A percentile compares a stretch with the other conserved stretches of the same genome.
Evolutionary conservation across 305 asterid species (phyloP).

Genomic region (Solanum hybrid): DNA sequence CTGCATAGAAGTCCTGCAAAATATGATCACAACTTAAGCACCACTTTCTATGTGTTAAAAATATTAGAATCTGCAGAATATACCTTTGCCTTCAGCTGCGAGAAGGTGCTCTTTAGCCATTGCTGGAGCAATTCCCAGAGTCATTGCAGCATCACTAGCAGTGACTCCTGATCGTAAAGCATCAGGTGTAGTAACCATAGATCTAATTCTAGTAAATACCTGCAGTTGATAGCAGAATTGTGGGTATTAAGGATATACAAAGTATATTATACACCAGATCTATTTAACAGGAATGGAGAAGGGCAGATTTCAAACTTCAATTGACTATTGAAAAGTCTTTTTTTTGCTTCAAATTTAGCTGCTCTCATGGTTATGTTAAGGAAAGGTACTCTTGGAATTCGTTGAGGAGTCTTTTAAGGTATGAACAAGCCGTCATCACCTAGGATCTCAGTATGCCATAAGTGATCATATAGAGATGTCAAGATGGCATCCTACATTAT

Average conservation of each 20-base stretch:
- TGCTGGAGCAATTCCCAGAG: conserved; percentile 95
- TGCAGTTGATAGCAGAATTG: conserved; percentile 9
- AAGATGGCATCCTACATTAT: not conserved
- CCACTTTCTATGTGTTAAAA: not conserved
- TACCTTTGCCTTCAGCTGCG: conserved; percentile 91
- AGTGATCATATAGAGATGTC: not conserved
- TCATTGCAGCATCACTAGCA: conserved; percentile 91
- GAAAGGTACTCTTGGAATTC: not conserved
- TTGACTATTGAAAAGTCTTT: not conserved
- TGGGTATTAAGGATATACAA: not conserved
- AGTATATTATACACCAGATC: not conserved
- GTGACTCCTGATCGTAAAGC: conserved; percentile 57
- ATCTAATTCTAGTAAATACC: conserved; percentile 63
- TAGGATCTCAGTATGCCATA: not conserved
- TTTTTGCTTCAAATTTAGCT: not conserved
- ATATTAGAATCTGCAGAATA: not conserved
- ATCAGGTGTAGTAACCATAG: conserved; percentile 59
- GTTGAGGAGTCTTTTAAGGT: not conserved
- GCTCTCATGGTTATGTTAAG: not conserved
- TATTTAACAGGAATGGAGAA: not conserved
- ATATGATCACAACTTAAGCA: conserved; percentile 11
- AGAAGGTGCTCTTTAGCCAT: conserved; percentile 96
- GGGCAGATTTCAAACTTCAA: not conserved
- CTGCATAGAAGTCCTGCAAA: conserved; percentile 84
- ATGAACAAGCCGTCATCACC: not conserved